These are phyloP conservation scores for Penicillium atrosanguineum DNA, from an alignment of 495 filamentous ascomycete species.

Conservation along the genomic window DNA sequence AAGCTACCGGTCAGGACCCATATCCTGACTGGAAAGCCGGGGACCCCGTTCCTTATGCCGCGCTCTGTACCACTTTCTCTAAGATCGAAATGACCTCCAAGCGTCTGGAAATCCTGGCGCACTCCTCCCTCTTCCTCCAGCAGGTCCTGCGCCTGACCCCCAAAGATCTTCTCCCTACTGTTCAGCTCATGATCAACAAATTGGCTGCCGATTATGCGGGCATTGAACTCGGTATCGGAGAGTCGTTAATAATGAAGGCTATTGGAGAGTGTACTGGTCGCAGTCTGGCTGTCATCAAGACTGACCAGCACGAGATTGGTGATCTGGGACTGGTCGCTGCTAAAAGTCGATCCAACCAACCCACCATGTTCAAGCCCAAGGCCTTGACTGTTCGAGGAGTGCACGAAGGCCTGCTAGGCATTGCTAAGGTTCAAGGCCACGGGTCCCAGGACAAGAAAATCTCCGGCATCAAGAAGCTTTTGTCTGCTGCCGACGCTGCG, in stretches of 20 bases:
- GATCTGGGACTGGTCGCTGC: constrained; percentile 93
- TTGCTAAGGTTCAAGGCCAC: constrained; percentile 82
- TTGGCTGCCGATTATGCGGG: constrained; percentile 95
- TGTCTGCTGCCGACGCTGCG: constrained; percentile 78
- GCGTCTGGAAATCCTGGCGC: constrained; percentile 76
- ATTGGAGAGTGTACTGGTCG: constrained; percentile 93
- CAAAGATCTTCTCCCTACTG: constrained; percentile 78
- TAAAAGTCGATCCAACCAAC: constrained; percentile 89
- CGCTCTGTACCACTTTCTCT: constrained; percentile 91
- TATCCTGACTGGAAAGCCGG: constrained; percentile 94
- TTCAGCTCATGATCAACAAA: constrained; percentile 96
- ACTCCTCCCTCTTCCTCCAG: constrained; percentile 86
- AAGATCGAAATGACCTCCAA: constrained; percentile 92
- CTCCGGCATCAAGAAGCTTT: constrained; percentile 88
- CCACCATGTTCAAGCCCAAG: constrained; percentile 97
- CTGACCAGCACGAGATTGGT: constrained; percentile 92
- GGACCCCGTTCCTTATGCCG: constrained; percentile 88
- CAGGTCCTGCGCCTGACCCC: constrained; percentile 92
- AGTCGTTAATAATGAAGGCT: constrained; percentile 97
- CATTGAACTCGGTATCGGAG: constrained; percentile 93
- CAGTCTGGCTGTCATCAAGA: constrained; percentile 80
- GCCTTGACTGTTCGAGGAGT: constrained; percentile 82
- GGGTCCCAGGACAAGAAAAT: constrained; percentile 90
- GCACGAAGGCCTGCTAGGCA: constrained; percentile 81
- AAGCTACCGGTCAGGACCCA: constrained; percentile 65